These are phyloP conservation scores for Coprinellus micaceus DNA, from an alignment of 768 basidiomycete species.

Conservation along the genomic window DNA sequence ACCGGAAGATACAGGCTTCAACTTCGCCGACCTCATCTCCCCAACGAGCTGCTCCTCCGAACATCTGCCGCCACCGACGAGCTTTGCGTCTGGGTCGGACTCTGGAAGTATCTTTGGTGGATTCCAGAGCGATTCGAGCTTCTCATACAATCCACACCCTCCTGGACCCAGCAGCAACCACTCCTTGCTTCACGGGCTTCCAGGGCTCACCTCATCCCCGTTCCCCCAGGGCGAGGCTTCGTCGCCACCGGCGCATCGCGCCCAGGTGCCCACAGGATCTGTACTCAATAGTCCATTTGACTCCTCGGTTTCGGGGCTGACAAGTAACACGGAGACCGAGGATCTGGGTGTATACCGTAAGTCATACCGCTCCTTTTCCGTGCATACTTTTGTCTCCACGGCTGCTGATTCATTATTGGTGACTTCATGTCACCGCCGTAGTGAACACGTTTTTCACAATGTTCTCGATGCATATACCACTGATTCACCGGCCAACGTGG, in stretches of 20 bases:
- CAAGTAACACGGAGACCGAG: conserved; percentile 32
- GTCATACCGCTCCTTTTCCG: conserved; percentile 16
- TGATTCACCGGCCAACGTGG: conserved; percentile 56
- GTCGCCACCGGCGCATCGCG: neutral
- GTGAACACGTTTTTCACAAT: conserved; percentile 54
- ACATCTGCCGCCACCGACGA: conserved; percentile 13
- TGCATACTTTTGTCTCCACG: conserved; percentile 7
- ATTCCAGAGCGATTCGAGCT: conserved; percentile 23
- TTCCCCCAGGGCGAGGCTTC: neutral
- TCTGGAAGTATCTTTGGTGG: conserved; percentile 32
- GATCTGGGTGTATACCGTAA: conserved; percentile 59
- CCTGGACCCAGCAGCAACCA: conserved; percentile 17
- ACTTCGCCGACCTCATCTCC: conserved; percentile 28
- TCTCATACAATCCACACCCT: conserved; percentile 14
- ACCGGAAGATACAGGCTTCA: neutral
- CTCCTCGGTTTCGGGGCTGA: conserved; percentile 27
- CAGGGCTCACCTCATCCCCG: conserved; percentile 1
- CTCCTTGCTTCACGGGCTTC: conserved; percentile 14
- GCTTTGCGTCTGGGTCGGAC: conserved; percentile 33
- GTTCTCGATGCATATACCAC: conserved; percentile 51
- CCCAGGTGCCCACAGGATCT: neutral
- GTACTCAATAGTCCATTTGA: conserved; percentile 16
- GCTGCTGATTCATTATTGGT: neutral
- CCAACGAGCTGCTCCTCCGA: conserved; percentile 17
- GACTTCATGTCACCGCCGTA: conserved; percentile 17